Evolutionary conservation across 179 eudicot species (phyloP), one percentile per base, ranked within the genome.

Genomic region (Beta lomatogona): DNA sequence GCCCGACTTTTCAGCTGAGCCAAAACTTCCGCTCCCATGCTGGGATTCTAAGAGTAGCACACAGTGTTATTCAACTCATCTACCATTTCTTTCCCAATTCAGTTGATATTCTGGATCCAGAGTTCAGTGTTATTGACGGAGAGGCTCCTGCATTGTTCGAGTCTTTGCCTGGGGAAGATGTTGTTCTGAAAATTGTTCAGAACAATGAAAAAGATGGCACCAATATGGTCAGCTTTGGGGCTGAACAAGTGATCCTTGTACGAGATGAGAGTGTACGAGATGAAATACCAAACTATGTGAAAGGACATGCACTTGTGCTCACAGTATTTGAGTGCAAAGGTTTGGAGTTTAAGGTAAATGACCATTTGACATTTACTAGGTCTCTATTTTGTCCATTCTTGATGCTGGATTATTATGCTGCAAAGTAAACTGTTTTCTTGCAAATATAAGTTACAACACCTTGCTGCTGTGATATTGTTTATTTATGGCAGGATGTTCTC

Each of bases 1-100:
- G 94, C 2, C 86, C 88, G 6, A 79, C 84, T 36, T 88, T 87
- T 58, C 74, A 83, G 36, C 79, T 93, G 76, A 84, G 78, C 0
- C 89, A 88, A 46, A 93, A 93, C 73, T 93, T 93, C 5, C 90
- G 97, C 8, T 91, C 97, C 14, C 97, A 93, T 86, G 90, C 86
- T 61, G 86, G 86, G 11, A 74, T 80, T 76, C 45, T 84, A n/a
- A 80, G 80, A 50, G 55, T 84, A 53, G 83, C 79, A 22, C 75
- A 84, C 46, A 84, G 84, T 67, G 79, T 84, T 9, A 36, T 80
- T 13, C 45, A 61, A 12, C 81, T 84, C 12, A 67, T 84, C 59
- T 76, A 73, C 28, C 80, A 76, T 53, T 84, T 80, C 36, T 84
- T 84, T 21, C 86, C 83, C 9, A 18, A 12, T 14, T 84, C 80